Evolutionary conservation across 2,329 filamentous ascomycete species (phyloP).

Genomic region (Fusarium musae): DNA sequence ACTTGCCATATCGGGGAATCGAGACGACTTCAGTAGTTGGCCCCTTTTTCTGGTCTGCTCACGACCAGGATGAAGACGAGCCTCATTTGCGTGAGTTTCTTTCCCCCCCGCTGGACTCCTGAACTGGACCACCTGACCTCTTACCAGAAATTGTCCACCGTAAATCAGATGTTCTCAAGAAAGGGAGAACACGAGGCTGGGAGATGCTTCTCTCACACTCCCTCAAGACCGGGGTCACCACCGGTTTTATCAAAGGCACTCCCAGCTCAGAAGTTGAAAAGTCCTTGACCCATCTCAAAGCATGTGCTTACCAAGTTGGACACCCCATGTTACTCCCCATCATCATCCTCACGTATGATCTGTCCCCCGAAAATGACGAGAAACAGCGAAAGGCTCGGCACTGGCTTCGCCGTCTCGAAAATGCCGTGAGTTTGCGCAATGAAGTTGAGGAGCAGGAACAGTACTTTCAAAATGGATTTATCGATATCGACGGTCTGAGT

Average conservation of each 20-base stretch:
- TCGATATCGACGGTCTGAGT: constrained; percentile 70
- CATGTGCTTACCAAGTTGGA: constrained; percentile 60
- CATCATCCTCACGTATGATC: constrained; percentile 68
- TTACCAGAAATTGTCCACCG: constrained; percentile 68
- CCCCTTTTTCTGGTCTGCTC: constrained; percentile 70
- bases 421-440: constrained; percentile 69
- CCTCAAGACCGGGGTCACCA: constrained; percentile 65
- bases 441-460: constrained; percentile 67
- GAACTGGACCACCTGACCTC: neutral
- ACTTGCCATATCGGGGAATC: constrained; percentile 66
- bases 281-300: constrained; percentile 61
- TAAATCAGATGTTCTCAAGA: constrained; percentile 74
- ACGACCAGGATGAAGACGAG: constrained; percentile 66
- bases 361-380: constrained; percentile 65
- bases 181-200: constrained; percentile 71
- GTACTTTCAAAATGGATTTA: constrained; percentile 62
- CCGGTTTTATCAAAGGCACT: constrained; percentile 71
- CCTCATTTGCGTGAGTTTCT: constrained; percentile 64
- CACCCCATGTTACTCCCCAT: constrained; percentile 70
- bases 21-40: constrained; percentile 69
- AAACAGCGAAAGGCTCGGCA: constrained; percentile 72
- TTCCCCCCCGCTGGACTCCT: neutral
- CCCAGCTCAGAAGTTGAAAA: constrained; percentile 63
- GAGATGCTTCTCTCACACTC: constrained; percentile 71
- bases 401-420: constrained; percentile 69